These are phyloP conservation scores for Fusarium cicatricum DNA, from an alignment of 2,329 filamentous ascomycete species.

Conservation along the genomic window DNA sequence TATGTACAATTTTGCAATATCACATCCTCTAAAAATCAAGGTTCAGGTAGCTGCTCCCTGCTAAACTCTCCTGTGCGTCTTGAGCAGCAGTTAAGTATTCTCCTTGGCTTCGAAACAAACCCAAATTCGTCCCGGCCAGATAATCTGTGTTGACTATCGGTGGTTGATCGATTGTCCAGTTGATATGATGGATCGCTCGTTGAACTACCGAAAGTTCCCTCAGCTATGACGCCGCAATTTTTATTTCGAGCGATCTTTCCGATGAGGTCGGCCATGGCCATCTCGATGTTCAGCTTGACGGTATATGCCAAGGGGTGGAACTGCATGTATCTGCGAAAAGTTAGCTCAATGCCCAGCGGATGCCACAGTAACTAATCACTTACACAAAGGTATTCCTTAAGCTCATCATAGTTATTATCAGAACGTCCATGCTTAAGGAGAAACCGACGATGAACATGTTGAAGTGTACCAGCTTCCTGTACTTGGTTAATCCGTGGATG, in stretches of 20 bases:
- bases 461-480: slow-evolving; percentile 38
- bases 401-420: slow-evolving; percentile 43
- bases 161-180: not conserved
- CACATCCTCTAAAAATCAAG: slow-evolving; percentile 1
- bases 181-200: slow-evolving; percentile 22
- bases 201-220: slow-evolving; percentile 29
- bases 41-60: slow-evolving; percentile 19
- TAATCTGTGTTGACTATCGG: slow-evolving; percentile 11
- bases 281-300: slow-evolving; percentile 64
- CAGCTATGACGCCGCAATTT: slow-evolving; percentile 23
- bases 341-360: not conserved
- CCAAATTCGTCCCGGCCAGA: not conserved
- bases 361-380: not conserved
- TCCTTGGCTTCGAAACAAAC: slow-evolving; percentile 23
- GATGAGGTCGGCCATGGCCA: slow-evolving; percentile 63
- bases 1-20: not conserved
- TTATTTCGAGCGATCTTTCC: slow-evolving; percentile 46
- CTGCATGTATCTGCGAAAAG: slow-evolving; percentile 49
- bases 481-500: slow-evolving; percentile 36
- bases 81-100: slow-evolving; percentile 20
- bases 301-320: slow-evolving; percentile 62
- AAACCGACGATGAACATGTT: slow-evolving; percentile 43
- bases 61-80: slow-evolving; percentile 14
- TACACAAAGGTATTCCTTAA: slow-evolving; percentile 42
- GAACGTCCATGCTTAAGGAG: slow-evolving; percentile 40